Base-by-base conservation (phyloP, 164 flowering plant genomes). In the Stephania cephalantha region DNA sequence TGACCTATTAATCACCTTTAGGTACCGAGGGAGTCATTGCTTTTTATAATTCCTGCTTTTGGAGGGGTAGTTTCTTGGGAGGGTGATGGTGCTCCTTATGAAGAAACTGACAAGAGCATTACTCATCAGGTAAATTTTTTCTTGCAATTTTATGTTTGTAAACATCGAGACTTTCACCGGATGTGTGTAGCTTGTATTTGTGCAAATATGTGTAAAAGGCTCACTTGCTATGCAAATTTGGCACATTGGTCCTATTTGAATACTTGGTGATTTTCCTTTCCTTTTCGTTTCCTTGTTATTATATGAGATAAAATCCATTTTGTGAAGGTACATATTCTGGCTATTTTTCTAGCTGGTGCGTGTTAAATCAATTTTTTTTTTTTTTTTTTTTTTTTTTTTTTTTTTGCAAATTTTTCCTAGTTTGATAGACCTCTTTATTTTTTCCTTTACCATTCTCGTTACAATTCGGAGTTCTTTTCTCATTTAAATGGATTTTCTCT, bases 61-160 rank as follows among this genome's bases (percentile, higher is more conserved):
- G 98, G 97, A 68, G 98, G 98, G 46, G 72, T 71, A 15, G 98
- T 95, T 73, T 92, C 97, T 64, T 95, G 98, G 98, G 98, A 90
- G 68, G 98, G 98, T 71, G 94, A 89, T 10, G 94, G 94, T 1
- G 88, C 91, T 76, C 98, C 97, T 45, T 88, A 85, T 73, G 78
- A 74, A 31, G 98, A 91, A 80, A 45, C 90, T 79, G 95, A 92
- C 78, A 84, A 89, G 74, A 81, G 87, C 83, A 92, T 94, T 77
- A 94, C 92, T 68, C 88, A 94, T 83, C 97, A 94, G 93, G 98
- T 89, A 20, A 15, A 22, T 35, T 53, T 64, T 9, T 53, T 69
- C 20, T 70, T 79, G 55, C 66, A 9, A 9, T 20, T 22, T 12
- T 66, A 55, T 55, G 15, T 48, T 9, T 63, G 10, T n/a, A 31